Evolutionary conservation across 2,329 filamentous ascomycete genomes (phyloP).

Genomic region (Xylariaceae sp.): DNA sequence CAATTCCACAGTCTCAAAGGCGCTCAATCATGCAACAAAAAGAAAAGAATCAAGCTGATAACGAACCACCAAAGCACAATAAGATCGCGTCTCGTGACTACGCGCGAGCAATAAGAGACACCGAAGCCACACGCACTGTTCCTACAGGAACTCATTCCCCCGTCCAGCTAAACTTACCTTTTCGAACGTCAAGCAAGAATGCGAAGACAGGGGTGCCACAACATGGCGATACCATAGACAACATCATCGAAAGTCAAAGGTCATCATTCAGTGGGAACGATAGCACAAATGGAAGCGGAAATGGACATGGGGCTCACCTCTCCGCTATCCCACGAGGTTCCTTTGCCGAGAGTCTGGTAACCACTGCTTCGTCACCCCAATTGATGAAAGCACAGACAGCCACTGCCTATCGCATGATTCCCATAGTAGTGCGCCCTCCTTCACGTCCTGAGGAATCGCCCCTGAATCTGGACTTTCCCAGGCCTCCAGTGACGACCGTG

Average conservation of each 20-base stretch:
- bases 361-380: conserved; percentile 28
- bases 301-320: background rate
- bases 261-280: conserved; percentile 4
- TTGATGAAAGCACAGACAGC: conserved; percentile 29
- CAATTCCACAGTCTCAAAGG: too few species aligned
- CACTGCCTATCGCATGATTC: conserved; percentile 23
- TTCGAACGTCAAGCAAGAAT: conserved; percentile 19
- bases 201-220: conserved; percentile 1
- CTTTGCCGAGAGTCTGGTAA: conserved; percentile 29
- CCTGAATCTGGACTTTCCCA: conserved; percentile 16
- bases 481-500: conserved; percentile 4
- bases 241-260: background rate
- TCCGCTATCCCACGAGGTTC: conserved; percentile 16
- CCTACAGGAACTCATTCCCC: background rate
- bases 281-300: conserved; percentile 2
- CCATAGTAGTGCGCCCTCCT: conserved; percentile 22
- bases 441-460: conserved; percentile 12
- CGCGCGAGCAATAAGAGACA: too few species aligned
- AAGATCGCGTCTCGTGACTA: too few species aligned
- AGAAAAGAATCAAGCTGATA: too few species aligned
- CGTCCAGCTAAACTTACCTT: conserved; percentile 13
- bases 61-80: too few species aligned
- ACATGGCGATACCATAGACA: background rate
- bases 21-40: too few species aligned
- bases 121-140: too few species aligned